Evolutionary conservation across 129 eudicot species (phyloP).

Genomic region (Tanacetum coccineum): DNA sequence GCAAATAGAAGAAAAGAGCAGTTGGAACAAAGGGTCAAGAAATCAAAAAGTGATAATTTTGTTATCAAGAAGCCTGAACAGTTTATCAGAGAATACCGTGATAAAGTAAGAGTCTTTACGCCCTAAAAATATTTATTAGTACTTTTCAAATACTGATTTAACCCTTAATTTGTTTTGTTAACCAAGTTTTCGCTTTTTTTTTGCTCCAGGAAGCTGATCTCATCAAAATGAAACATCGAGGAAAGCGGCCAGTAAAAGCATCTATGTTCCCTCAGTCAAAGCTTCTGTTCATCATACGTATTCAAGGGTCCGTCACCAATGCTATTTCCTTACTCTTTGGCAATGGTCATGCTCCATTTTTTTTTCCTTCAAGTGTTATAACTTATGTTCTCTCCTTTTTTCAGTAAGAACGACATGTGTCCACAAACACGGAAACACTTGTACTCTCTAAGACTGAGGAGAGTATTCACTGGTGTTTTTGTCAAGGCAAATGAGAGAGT

Average conservation of each 20-base stretch:
- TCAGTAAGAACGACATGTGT: constrained; percentile 78
- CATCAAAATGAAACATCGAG: constrained; percentile 72
- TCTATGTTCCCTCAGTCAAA: constrained; percentile 43
- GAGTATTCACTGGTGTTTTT: constrained; percentile 69
- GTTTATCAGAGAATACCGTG: constrained; percentile 65
- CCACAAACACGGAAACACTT: constrained; percentile 63
- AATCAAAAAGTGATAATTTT: constrained; percentile 39
- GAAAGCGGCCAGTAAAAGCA: constrained; percentile 35
- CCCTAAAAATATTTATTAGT: background rate
- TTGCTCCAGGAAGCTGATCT: constrained; percentile 64
- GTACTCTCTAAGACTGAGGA: constrained; percentile 67
- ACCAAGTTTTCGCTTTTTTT: background rate
- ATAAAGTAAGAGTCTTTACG: constrained; percentile 35
- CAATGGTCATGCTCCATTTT: background rate
- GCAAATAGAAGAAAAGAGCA: constrained; percentile 72
- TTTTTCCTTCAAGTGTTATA: background rate
- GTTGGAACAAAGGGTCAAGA: constrained; percentile 63
- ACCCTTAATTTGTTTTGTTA: background rate
- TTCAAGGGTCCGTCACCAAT: constrained; percentile 57
- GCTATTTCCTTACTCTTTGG: background rate
- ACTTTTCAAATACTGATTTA: background rate
- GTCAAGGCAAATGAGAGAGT: constrained; percentile 61
- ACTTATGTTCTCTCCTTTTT: background rate
- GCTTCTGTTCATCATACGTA: constrained; percentile 70
- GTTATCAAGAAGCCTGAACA: constrained; percentile 81